These are phyloP conservation scores for Citrus maxima DNA, from an alignment of 345 rosid genomes.

Conservation along the genomic window DNA sequence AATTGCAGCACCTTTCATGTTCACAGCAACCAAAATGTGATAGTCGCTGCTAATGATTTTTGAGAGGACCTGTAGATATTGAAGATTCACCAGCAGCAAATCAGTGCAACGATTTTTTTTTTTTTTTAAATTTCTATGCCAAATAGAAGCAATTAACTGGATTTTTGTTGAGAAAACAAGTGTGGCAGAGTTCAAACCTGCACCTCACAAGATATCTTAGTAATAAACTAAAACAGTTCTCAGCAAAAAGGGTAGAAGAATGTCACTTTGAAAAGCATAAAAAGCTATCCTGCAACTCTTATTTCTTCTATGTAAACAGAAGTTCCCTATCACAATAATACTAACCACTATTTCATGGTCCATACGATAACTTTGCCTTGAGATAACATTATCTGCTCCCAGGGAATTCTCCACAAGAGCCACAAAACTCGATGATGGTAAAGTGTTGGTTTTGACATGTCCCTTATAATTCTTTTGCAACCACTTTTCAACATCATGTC, in stretches of 20 bases:
- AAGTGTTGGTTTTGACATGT: conserved; percentile 25
- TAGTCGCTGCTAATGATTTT: conserved; percentile 31
- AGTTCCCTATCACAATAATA: conserved; percentile 9
- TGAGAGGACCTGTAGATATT: conserved; percentile 36
- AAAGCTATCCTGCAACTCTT: background rate
- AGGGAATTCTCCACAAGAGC: conserved; percentile 41
- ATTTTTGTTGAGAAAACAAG: background rate
- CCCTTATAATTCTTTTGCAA: conserved; percentile 39
- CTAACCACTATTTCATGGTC: conserved; percentile 49
- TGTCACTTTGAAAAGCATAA: background rate
- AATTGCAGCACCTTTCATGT: conserved; percentile 44
- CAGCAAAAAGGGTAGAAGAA: background rate
- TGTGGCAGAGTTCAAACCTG: background rate
- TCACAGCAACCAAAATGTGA: conserved; percentile 46
- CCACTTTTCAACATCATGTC: conserved; percentile 48
- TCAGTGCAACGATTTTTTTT: background rate
- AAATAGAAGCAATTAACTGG: background rate
- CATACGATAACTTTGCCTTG: conserved; percentile 33
- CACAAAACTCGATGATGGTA: conserved; percentile 29
- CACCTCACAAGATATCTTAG: background rate
- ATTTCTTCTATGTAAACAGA: conserved; percentile 4
- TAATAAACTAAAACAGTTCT: background rate
- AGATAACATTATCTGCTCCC: conserved; percentile 43
- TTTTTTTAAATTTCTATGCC: background rate
- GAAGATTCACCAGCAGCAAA: conserved; percentile 4